Evolutionary conservation across 345 rosid species (phyloP).

Genomic region (Eucalyptus dawsonii): DNA sequence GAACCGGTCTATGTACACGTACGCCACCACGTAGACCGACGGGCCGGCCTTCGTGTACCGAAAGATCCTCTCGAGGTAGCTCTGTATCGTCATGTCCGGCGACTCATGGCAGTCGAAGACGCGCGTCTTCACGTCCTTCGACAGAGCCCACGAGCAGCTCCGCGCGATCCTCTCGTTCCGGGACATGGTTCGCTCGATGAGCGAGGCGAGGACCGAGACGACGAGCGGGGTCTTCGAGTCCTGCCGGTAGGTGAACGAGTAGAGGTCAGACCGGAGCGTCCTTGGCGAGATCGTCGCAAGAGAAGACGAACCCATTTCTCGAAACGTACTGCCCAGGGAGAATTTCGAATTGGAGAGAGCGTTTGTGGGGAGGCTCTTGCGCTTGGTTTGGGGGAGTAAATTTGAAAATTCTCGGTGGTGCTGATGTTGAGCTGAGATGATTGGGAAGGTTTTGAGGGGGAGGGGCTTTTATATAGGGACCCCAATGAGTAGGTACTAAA

Average conservation of each 20-base stretch:
- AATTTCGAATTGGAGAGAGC: not conserved
- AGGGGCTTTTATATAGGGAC: not conserved
- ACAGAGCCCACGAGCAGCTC: slow-evolving; percentile 15
- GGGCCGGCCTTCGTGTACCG: slow-evolving; percentile 79
- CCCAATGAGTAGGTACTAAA: not conserved
- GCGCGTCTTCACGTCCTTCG: slow-evolving; percentile 11
- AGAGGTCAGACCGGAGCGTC: slow-evolving; percentile 77
- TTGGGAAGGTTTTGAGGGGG: not conserved
- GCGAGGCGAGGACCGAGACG: slow-evolving; percentile 65
- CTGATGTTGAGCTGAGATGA: not conserved
- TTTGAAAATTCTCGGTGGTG: not conserved
- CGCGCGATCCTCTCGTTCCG: slow-evolving; percentile 55
- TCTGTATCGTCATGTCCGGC: slow-evolving; percentile 78
- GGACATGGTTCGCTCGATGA: slow-evolving; percentile 57
- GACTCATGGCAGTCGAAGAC: slow-evolving; percentile 62
- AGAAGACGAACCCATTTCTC: slow-evolving; percentile 26
- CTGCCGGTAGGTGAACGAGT: slow-evolving; percentile 43
- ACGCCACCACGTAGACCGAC: slow-evolving; percentile 78
- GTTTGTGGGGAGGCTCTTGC: not conserved
- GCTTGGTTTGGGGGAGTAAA: not conserved
- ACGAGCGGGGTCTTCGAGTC: slow-evolving; percentile 65
- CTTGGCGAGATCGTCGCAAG: slow-evolving; percentile 49
- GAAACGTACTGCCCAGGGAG: not conserved
- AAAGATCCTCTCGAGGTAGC: slow-evolving; percentile 77
- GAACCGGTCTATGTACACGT: slow-evolving; percentile 82